Evolutionary conservation across 768 basidiomycete genomes (phyloP).

Genomic region (Rhodotorula babjevae): DNA sequence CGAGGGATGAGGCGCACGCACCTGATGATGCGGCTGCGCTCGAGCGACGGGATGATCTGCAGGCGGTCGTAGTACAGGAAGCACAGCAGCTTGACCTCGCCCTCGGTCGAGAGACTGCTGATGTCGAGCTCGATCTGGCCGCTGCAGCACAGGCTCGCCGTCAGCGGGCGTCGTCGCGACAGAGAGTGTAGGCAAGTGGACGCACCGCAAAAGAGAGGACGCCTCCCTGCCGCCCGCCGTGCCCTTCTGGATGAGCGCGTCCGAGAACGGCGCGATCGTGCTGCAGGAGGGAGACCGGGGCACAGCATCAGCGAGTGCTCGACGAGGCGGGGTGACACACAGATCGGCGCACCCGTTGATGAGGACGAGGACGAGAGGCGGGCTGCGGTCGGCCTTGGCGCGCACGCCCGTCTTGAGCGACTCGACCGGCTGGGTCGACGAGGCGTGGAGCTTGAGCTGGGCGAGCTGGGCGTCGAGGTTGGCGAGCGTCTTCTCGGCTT

Average conservation of each 20-base stretch:
- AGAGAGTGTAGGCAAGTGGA: too few relatives aligned
- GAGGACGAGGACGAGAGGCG: not conserved
- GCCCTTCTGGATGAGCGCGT: not conserved
- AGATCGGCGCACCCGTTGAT: slow-evolving; percentile 4
- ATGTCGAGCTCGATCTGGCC: not conserved
- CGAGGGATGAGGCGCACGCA: not conserved
- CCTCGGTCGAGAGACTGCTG: not conserved
- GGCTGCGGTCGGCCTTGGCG: not conserved
- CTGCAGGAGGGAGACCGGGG: not conserved
- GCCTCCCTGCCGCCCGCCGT: not conserved
- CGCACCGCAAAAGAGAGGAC: not conserved
- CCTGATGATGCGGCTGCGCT: not conserved
- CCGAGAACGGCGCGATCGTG: not conserved
- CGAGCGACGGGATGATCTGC: not conserved
- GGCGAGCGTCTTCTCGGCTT: too few relatives aligned
- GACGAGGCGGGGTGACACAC: not conserved
- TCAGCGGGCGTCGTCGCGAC: too few relatives aligned
- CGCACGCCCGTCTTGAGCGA: not conserved
- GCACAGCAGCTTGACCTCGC: not conserved
- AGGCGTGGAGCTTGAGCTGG: not conserved
- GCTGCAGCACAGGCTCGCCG: not conserved
- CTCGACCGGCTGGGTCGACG: not conserved
- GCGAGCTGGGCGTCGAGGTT: not conserved
- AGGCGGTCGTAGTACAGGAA: not conserved
- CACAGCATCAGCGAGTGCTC: too few relatives aligned